A percentile compares a stretch with the other conserved stretches of the same genome.
Conservation (phyloP, 2,329 filamentous ascomycete genomes). For the Penicillium expansum region DNA sequence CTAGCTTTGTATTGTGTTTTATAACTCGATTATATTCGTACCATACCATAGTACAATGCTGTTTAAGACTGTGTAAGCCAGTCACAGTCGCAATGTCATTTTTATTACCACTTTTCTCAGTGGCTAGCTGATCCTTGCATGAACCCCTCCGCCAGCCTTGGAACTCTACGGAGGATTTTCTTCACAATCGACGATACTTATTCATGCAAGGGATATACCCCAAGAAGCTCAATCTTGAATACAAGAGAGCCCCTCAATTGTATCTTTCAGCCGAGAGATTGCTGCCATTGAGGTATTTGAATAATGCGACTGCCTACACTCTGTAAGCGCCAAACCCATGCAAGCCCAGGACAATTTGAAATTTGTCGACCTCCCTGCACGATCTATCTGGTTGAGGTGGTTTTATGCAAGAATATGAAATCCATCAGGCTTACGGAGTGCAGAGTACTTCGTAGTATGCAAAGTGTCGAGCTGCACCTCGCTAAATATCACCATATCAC, state of each 20-base stretch:
- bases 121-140: constrained; percentile 7
- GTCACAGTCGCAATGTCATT: neutral
- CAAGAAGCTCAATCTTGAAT: neutral
- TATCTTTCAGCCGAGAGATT: neutral
- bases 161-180: neutral
- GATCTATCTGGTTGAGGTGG: neutral
- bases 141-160: neutral
- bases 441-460: neutral
- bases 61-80: neutral
- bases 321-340: neutral
- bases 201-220: neutral
- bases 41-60: neutral
- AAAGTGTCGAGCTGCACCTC: neutral
- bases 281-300: neutral
- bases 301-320: neutral
- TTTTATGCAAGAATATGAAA: neutral
- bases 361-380: neutral
- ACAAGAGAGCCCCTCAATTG: neutral
- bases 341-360: neutral
- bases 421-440: neutral
- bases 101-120: neutral
- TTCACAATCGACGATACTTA: neutral
- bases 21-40: neutral
- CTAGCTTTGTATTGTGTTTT: neutral
- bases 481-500: neutral